A percentile compares a stretch with the other conserved stretches of the same genome.
These are phyloP conservation scores for Aspergillus alliaceus DNA, from an alignment of 2,329 filamentous ascomycete species.

Conservation along the genomic window DNA sequence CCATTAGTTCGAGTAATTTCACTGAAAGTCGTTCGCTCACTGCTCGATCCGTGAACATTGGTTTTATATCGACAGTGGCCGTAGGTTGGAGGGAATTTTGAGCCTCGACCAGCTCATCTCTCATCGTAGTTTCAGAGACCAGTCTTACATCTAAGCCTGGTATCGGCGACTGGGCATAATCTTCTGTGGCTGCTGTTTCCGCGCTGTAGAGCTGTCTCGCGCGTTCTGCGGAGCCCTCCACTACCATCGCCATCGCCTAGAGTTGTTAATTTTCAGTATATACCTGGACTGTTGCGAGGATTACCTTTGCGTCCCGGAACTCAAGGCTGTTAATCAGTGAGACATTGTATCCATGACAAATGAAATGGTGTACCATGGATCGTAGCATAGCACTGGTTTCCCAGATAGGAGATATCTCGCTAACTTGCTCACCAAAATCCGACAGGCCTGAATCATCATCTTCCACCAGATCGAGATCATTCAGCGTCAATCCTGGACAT, in stretches of 20 bases:
- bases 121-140: neutral
- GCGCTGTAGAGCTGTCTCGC: neutral
- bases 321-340: conserved; percentile 65
- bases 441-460: neutral
- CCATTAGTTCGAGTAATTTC: neutral
- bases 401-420: neutral
- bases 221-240: conserved; percentile 13
- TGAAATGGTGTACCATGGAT: conserved; percentile 56
- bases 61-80: neutral
- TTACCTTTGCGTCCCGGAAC: conserved; percentile 64
- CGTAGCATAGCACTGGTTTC: conserved; percentile 36
- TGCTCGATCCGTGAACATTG: neutral
- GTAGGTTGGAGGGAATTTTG: neutral
- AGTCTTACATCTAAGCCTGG: neutral
- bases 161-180: neutral
- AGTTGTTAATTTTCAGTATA: neutral
- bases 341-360: conserved; percentile 58
- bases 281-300: neutral
- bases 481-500: neutral
- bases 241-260: conserved; percentile 20
- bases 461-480: neutral
- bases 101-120: neutral
- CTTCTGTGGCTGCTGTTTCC: neutral
- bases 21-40: neutral
- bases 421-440: neutral